Conservation (phyloP, 306 rosid species). For the Luffa acutangula region DNA sequence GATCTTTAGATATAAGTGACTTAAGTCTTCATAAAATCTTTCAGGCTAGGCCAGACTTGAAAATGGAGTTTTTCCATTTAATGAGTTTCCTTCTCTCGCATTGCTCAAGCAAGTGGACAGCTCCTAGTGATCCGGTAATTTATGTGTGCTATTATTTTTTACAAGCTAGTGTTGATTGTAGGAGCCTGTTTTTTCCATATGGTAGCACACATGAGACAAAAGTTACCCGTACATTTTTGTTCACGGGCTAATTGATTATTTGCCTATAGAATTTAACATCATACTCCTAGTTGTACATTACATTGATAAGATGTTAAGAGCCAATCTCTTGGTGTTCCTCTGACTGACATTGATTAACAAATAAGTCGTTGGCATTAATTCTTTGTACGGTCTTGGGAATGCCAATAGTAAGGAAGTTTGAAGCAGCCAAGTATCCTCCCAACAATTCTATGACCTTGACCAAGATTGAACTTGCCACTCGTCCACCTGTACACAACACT, state of each 20-base stretch:
- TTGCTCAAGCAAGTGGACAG: constrained; percentile 83
- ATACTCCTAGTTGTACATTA: background rate
- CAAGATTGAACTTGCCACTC: background rate
- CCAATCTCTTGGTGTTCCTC: background rate
- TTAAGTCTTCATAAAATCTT: background rate
- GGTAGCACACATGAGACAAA: background rate
- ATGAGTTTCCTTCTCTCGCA: constrained; percentile 93
- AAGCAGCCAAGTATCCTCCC: background rate
- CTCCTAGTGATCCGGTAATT: constrained; percentile 71
- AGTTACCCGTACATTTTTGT: background rate
- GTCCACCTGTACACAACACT: background rate
- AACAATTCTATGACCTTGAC: background rate
- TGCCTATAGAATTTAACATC: background rate
- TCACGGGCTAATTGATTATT: background rate
- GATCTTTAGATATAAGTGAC: background rate
- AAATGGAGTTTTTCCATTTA: constrained; percentile 93
- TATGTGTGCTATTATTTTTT: background rate
- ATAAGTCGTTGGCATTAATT: background rate
- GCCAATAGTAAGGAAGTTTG: background rate
- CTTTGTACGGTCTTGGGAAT: background rate
- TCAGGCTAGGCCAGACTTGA: constrained; percentile 91
- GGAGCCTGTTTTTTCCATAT: background rate
- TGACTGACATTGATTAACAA: background rate
- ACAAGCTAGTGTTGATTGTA: background rate
- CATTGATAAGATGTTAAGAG: background rate